Base-by-base conservation (phyloP, 441 rosid genomes). In the Bruguiera hainesii region DNA sequence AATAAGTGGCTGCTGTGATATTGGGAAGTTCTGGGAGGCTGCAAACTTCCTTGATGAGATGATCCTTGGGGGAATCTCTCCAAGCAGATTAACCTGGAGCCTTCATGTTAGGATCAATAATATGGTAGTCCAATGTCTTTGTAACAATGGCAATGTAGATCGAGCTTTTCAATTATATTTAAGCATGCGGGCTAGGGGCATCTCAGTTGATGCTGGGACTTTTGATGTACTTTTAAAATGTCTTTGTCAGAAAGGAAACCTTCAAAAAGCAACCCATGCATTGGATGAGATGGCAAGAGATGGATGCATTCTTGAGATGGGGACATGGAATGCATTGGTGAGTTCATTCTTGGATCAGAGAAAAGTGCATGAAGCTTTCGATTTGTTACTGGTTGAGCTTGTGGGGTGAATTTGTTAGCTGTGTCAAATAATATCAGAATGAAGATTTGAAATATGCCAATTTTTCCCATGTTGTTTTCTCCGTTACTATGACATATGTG, bases 41-140 rank as follows among this genome's bases (percentile, higher is more conserved):
- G 97, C 99, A 29, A 90, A 87, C 79, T 88, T 86, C 72, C 87
- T 94, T 1, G 99, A 91, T 62, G 99, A 91, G 81, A 90, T 94
- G 97, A 70, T 88, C 23, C 82, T 91, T 28, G 86, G 78, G 55
- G 76, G 87, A 52, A 75, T 81, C 55, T 73, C 87, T 37, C 96
- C 93, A 33, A 90, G 77, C 71, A 84, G 89, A 58, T 64, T 90
- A 42, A 89, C 97, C 39, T 86, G 94, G 97, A 79, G 84, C 73
- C 79, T 92, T 53, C 98, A 86, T 76, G 86, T 86, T 66, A 82
- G 84, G 80, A 81, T 81, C 53, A 72, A 88, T 70, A 89, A 89
- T 82, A 79, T 30, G 52, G 90, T 87, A 37, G 85, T 83, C 64
- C 77, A 65, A 71, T 96, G 96, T 69, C 91, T 89, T 74, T 80